Base-by-base conservation (phyloP, 192 early-diverging fungal genomes). In the Chytriomyces sp. region DNA sequence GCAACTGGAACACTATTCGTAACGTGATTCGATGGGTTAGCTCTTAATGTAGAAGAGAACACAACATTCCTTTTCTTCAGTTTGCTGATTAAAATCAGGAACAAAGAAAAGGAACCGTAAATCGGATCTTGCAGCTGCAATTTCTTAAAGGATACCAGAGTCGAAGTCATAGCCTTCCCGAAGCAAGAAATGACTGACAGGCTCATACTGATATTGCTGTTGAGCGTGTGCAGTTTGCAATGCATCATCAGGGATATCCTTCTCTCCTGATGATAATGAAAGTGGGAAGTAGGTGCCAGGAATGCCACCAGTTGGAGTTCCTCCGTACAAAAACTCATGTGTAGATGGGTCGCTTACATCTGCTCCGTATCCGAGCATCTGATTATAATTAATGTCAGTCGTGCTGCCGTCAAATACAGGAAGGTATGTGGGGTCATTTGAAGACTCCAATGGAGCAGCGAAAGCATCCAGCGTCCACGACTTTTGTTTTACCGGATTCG, bases 291-390 rank as follows among this genome's bases (percentile, higher is more conserved):
- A 7, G 0, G 39, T n/a, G n/a, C 62, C 62, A 22, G 2, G 25
- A 64, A 7, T 30, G 6, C 22, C 28, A 44, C 5, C 59, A 61
- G 32, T 4, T 49, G 44, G 44, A 49, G 22, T n/a, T 49, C 44
- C 44, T 49, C 44, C 44, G 26, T 68, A 56, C 65, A 68, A 68
- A 70, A 70, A 59, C 3, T 59, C 68, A 30, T 59, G 55, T 40
- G 68, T 70, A 28, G 28, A 59, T 2, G 68, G 37, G 41, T 59
- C 68, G 7, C 31, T 68, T 19, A 33, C 52, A 67, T 52, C 52
- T 14, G 56, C 37, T 39, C 68, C 68, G 31, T 59, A 70, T 7
- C 68, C 68, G 17, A 70, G 31, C 4, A 59, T 31, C 26, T 57
- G 54, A 39, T 59, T 70, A 39, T 59, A 70, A 52, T 68, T 5